A percentile compares a stretch with the other conserved stretches of the same genome.
Evolutionary conservation across 2,329 filamentous ascomycete genomes (phyloP).

Genomic region (Fusarium mundagurra): DNA sequence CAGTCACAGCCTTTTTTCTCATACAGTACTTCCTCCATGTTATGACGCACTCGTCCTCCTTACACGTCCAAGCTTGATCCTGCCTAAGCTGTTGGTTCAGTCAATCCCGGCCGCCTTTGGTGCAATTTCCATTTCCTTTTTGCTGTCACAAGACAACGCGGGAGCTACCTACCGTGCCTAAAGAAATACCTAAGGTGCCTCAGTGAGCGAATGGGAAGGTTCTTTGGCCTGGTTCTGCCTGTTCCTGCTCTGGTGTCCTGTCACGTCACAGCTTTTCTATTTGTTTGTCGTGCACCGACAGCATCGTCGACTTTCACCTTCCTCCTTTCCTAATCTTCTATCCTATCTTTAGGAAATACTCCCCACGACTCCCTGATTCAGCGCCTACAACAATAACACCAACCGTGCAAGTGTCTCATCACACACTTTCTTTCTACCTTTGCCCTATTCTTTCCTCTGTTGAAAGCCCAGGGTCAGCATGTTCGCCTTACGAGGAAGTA

Average conservation of each 20-base stretch:
- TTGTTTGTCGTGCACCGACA: conserved; percentile 25
- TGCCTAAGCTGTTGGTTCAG: conserved; percentile 3
- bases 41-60: conserved; percentile 41
- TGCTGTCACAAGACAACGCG: conserved; percentile 4
- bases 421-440: conserved; percentile 1
- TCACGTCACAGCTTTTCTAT: conserved; percentile 30
- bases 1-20: conserved; percentile 19
- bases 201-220: conserved; percentile 8
- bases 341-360: neutral
- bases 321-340: conserved; percentile 6
- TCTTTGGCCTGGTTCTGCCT: conserved; percentile 20
- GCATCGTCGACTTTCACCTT: conserved; percentile 22
- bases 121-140: neutral
- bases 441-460: conserved; percentile 1
- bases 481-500: conserved; percentile 54
- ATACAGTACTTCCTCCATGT: conserved; percentile 27
- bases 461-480: conserved; percentile 41
- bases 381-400: neutral
- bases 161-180: neutral
- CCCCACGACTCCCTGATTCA: conserved; percentile 9
- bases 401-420: neutral
- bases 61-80: conserved; percentile 18
- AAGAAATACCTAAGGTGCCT: neutral
- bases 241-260: conserved; percentile 28
- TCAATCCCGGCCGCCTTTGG: neutral